phyloP scores from a whole-genome alignment of 768 basidiomycete species.

The Paxillus ammoniavirescens region DNA sequence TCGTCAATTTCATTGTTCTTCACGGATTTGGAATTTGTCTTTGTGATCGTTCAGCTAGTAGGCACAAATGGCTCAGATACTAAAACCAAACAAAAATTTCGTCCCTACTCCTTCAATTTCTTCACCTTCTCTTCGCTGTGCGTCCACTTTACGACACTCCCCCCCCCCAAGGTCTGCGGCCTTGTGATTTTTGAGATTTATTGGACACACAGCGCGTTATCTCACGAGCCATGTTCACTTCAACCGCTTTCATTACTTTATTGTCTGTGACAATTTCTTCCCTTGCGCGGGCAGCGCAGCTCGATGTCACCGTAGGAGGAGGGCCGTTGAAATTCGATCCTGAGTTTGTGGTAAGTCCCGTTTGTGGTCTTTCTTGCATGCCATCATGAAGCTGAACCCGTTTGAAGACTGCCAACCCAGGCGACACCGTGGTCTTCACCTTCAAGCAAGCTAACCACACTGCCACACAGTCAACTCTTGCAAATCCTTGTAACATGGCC shows the following conservation, averaged over 20 bases:
- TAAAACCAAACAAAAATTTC: not conserved
- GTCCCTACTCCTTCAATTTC: not conserved
- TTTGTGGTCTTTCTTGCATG: not conserved
- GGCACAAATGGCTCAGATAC: not conserved
- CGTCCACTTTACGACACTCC: not conserved
- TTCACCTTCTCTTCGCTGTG: slow-evolving; percentile 4
- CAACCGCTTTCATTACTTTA: not conserved
- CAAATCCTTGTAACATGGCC: slow-evolving; percentile 42
- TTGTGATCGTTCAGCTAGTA: not conserved
- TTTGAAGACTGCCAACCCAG: slow-evolving; percentile 41
- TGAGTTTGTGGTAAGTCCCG: slow-evolving; percentile 23
- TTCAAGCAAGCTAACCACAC: slow-evolving; percentile 62
- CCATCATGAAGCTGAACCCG: not conserved
- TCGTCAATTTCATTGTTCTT: too few species aligned
- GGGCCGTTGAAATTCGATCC: slow-evolving; percentile 10
- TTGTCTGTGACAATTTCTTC: not conserved
- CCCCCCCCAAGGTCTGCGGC: slow-evolving; percentile 1
- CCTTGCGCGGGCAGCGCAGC: slow-evolving; percentile 8
- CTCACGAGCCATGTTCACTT: not conserved
- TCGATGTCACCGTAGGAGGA: slow-evolving; percentile 15
- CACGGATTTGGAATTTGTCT: too few species aligned
- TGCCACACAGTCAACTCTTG: slow-evolving; percentile 55
- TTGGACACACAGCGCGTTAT: not conserved
- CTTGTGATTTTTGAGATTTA: not conserved
- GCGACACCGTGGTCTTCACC: slow-evolving; percentile 48